Base-by-base conservation (phyloP, 176 grass and related monocot species). In the Triticum aestivum region DNA sequence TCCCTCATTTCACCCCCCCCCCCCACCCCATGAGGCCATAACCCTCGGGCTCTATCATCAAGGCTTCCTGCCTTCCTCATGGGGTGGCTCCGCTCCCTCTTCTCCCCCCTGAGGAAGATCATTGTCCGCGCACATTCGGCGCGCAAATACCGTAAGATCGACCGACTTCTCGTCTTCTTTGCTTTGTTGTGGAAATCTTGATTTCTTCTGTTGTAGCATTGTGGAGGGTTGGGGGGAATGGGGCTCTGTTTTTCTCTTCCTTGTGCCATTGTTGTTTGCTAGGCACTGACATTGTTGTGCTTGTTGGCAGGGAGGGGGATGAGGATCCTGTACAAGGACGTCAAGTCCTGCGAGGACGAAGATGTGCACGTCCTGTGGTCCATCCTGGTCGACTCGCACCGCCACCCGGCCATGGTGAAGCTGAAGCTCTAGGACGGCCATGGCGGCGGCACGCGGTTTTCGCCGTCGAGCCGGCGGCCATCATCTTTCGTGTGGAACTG, bases 331-430 rank as follows among this genome's bases (percentile, higher is more conserved):
- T 96, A 96, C 63, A 89, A 88, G 87, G 91, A 94, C 23, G 94
- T 94, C 54, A 89, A 96, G 69, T 94, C 87, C 11, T 96, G 94
- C 75, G 89, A 87, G 45, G 92, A 82, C 32, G 94, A 96, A 69
- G 94, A 96, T 51, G 94, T 94, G 5, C 94, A 94, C 3, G 56
- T 96, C 20, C 91, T 96, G 4, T 96, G 94, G 94, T 96, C 94
- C 11, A 94, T 96, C 52, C 89, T 96, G 9, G 90, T 96, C 47
- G 84, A 96, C 23, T 96, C 94, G 9, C 89, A 96, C 73, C 78
- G 77, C 32, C 82, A 90, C 30, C 92, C 79, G 13, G 73, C 65
- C 41, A 73, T 91, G 51, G 68, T 66, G 65, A 82, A 88, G 78
- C 65, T 86, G 13, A 82, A 91, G 90, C 86, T 91, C 70, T 85